phyloP scores from a whole-genome alignment of 352 stramenopile species.

The Phytophthora quininea region DNA sequence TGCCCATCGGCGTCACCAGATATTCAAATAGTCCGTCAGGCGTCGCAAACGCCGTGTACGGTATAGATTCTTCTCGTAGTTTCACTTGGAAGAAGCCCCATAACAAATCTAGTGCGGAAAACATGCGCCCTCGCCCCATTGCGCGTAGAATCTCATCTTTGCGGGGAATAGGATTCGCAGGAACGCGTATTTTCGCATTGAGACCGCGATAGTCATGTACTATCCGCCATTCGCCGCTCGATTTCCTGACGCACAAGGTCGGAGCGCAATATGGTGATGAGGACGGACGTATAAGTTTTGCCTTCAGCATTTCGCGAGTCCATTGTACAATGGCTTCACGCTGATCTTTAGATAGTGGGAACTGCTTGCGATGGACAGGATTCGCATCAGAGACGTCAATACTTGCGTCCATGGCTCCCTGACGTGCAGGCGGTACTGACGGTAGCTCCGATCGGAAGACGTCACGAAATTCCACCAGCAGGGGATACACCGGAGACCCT shows the following conservation, averaged over 20 bases:
- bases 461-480: background rate
- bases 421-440: background rate
- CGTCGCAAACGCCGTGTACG: slow-evolving; percentile 1
- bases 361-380: background rate
- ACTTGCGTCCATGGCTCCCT: background rate
- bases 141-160: slow-evolving; percentile 1
- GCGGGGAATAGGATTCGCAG: background rate
- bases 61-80: background rate
- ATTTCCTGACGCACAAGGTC: background rate
- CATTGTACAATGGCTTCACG: background rate
- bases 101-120: background rate
- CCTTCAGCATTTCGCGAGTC: background rate
- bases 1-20: slow-evolving; percentile 7
- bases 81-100: slow-evolving; percentile 6
- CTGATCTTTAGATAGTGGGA: background rate
- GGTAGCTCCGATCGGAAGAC: background rate
- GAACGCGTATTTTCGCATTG: background rate
- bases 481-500: background rate
- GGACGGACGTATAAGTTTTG: slow-evolving; percentile 2
- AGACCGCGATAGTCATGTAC: slow-evolving; percentile 3
- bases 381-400: background rate
- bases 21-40: slow-evolving; percentile 11
- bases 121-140: background rate
- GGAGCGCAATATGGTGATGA: background rate
- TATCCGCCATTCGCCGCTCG: slow-evolving; percentile 1